phyloP scores from a whole-genome alignment of 163 green algal species.

The Coccomyxa subellipsoidea region DNA sequence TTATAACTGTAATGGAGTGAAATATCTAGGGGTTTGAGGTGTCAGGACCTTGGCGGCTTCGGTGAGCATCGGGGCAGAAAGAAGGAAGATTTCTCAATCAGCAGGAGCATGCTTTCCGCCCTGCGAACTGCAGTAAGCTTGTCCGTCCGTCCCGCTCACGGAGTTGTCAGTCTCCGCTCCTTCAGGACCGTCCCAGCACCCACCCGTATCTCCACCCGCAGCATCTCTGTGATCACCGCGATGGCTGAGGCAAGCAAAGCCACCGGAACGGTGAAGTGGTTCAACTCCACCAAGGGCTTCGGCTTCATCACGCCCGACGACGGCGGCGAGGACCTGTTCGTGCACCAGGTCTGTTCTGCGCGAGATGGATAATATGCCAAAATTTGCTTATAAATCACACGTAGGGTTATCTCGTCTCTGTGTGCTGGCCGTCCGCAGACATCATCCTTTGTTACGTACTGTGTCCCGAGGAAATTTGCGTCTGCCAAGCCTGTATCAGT shows the following conservation, averaged over 20 bases:
- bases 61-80: neutral
- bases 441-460: neutral
- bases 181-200: neutral
- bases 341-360: conserved; percentile 74
- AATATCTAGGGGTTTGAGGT: neutral
- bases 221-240: neutral
- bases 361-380: neutral
- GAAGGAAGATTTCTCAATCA: neutral
- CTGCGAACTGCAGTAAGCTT: neutral
- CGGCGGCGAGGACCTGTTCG: conserved; percentile 87
- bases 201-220: neutral
- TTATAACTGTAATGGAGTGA: neutral
- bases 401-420: neutral
- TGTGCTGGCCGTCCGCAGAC: neutral
- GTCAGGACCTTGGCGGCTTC: neutral
- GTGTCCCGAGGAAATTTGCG: neutral
- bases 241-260: conserved; percentile 1
- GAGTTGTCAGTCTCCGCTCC: neutral
- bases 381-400: neutral
- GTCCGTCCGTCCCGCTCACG: neutral
- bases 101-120: neutral
- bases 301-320: conserved; percentile 91
- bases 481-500: neutral
- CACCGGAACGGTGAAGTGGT: conserved; percentile 21
- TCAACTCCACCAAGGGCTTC: conserved; percentile 62